These are phyloP conservation scores for Mycogone perniciosa DNA, from an alignment of 2,329 filamentous ascomycete species.

Conservation along the genomic window DNA sequence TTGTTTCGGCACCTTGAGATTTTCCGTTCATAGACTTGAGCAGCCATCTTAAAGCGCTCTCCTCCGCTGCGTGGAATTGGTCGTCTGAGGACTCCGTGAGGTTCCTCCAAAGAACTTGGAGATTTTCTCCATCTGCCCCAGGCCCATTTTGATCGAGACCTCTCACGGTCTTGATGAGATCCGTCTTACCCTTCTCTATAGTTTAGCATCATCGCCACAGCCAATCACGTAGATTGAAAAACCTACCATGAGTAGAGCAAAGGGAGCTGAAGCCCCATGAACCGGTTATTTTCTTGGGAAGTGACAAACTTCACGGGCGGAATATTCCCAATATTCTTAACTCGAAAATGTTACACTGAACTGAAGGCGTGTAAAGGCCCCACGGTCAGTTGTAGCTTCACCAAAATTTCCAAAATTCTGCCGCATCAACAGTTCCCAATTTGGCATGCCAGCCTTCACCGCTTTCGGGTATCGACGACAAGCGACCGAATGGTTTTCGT, in stretches of 20 bases:
- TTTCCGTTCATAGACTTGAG: slow-evolving; percentile 53
- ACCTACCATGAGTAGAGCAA: background rate
- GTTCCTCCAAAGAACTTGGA: slow-evolving; percentile 43
- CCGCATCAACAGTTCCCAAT: slow-evolving; percentile 25
- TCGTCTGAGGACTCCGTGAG: slow-evolving; percentile 37
- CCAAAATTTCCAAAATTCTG: slow-evolving; percentile 44
- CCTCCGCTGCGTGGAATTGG: slow-evolving; percentile 47
- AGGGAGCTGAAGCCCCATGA: background rate
- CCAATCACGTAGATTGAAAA: background rate
- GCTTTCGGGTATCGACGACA: slow-evolving; percentile 34
- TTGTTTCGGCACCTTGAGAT: slow-evolving; percentile 41
- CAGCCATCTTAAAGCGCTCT: slow-evolving; percentile 56
- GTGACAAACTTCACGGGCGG: background rate
- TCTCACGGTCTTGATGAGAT: slow-evolving; percentile 47
- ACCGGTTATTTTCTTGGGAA: background rate
- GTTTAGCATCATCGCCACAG: slow-evolving; percentile 5
- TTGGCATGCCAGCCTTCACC: slow-evolving; percentile 29
- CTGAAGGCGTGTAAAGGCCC: slow-evolving; percentile 1
- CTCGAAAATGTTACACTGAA: slow-evolving; percentile 1
- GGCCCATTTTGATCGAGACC: slow-evolving; percentile 48
- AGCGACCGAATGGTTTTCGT: slow-evolving; percentile 33
- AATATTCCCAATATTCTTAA: slow-evolving; percentile 1
- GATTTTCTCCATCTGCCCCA: slow-evolving; percentile 39
- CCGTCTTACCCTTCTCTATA: slow-evolving; percentile 23
- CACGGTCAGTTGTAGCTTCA: slow-evolving; percentile 1